Conservation (phyloP, 73 alveolate species). For the Symbiodinium pilosum region DNA sequence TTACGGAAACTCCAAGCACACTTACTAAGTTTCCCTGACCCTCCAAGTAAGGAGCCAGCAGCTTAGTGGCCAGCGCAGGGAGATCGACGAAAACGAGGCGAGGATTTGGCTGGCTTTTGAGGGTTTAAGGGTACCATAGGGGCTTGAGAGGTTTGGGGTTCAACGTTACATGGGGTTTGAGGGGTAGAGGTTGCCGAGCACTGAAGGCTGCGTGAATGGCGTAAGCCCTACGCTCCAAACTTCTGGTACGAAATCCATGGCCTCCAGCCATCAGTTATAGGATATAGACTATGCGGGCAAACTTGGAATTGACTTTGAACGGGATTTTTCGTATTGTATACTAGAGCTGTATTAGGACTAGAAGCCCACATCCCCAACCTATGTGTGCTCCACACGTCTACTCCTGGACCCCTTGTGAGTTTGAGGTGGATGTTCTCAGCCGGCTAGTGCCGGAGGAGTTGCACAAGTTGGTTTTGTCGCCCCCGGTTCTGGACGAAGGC, state of each 20-base stretch:
- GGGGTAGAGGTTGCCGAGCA: neutral
- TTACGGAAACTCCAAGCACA: too few relatives aligned
- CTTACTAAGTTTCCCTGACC: too few relatives aligned
- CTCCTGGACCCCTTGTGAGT: neutral
- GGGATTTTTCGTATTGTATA: neutral
- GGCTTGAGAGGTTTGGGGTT: too few relatives aligned
- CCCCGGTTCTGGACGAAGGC: constrained; percentile 75
- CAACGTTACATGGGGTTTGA: neutral
- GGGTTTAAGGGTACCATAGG: too few relatives aligned
- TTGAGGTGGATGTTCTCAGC: constrained; percentile 45
- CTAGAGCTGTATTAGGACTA: too few relatives aligned
- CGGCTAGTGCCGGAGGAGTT: constrained; percentile 46
- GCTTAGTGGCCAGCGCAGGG: constrained; percentile 23
- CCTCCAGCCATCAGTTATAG: too few relatives aligned
- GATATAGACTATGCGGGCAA: too few relatives aligned
- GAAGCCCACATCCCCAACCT: neutral
- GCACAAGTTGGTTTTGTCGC: neutral
- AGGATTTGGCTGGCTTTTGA: neutral
- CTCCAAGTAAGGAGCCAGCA: constrained; percentile 13
- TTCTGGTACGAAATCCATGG: too few relatives aligned
- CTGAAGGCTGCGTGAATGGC: too few relatives aligned
- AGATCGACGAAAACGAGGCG: constrained; percentile 57
- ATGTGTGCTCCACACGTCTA: neutral
- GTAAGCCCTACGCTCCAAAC: too few relatives aligned
- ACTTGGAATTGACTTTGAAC: too few relatives aligned